A percentile compares a stretch with the other conserved stretches of the same genome.
Evolutionary conservation across 1,284 basidiomycete species (phyloP).

Genomic region (Heterobasidion irregulare): DNA sequence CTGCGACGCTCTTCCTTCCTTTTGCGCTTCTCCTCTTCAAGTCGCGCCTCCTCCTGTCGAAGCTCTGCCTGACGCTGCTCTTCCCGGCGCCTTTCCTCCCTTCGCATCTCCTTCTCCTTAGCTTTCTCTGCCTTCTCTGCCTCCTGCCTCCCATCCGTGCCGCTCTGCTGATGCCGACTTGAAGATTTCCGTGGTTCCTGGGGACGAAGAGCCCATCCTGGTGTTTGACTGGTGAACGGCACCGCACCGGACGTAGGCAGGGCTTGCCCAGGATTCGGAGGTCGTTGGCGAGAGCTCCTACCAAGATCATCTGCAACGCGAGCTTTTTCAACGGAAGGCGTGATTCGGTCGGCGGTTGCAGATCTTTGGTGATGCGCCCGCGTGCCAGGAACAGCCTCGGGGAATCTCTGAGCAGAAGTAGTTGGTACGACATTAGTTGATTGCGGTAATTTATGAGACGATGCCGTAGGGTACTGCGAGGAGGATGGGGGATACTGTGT

Average conservation of each 20-base stretch:
- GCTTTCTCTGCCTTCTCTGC: constrained; percentile 3
- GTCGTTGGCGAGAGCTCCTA: constrained; percentile 10
- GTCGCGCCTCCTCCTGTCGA: constrained; percentile 4
- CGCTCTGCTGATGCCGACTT: constrained; percentile 1
- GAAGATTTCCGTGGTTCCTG: constrained; percentile 1
- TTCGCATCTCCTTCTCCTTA: constrained; percentile 1
- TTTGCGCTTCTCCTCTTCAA: constrained; percentile 9
- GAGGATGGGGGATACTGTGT: constrained; percentile 1
- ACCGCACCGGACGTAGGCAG: not conserved
- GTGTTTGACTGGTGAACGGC: not conserved
- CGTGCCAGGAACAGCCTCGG: constrained; percentile 7
- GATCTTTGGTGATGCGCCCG: constrained; percentile 6
- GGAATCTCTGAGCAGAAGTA: constrained; percentile 3
- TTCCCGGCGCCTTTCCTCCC: not conserved
- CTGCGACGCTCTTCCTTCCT: constrained; percentile 10
- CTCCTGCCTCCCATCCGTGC: constrained; percentile 1
- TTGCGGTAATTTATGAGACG: constrained; percentile 3
- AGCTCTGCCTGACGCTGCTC: constrained; percentile 2
- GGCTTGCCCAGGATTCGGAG: not conserved
- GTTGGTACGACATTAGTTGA: not conserved
- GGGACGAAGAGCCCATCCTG: constrained; percentile 3
- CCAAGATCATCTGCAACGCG: constrained; percentile 5
- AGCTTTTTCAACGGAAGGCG: constrained; percentile 3
- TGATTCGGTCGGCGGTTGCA: constrained; percentile 4
- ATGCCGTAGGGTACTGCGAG: constrained; percentile 4